Conservation (phyloP, 2,329 filamentous ascomycete species). For the Cylindrodendrum hubeiense region DNA sequence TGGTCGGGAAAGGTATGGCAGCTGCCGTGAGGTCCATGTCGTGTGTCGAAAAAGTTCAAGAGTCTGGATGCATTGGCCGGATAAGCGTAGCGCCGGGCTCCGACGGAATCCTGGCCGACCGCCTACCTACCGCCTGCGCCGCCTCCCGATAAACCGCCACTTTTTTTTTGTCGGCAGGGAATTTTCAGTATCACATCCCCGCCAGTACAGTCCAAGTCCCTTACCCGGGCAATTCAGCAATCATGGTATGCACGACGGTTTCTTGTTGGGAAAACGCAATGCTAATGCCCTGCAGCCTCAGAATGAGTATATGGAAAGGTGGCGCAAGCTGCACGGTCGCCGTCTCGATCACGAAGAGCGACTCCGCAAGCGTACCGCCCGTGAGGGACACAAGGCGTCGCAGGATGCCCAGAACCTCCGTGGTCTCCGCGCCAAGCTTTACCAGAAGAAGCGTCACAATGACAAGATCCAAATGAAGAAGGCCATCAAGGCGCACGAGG, state of each 20-base stretch:
- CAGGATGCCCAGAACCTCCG: conserved; percentile 94
- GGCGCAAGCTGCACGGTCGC: conserved; percentile 67
- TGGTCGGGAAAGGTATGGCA: conserved; percentile 28
- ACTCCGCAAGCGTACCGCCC: conserved; percentile 84
- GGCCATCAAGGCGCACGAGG: conserved; percentile 93
- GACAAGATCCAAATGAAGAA: conserved; percentile 99
- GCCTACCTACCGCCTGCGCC: conserved; percentile 16
- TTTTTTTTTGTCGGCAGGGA: conserved; percentile 45
- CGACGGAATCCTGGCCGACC: conserved; percentile 30
- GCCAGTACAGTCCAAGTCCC: conserved; percentile 37
- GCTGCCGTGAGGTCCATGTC: conserved; percentile 33
- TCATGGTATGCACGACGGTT: conserved; percentile 47
- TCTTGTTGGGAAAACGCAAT: neutral
- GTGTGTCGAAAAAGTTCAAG: conserved; percentile 45
- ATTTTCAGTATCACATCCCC: conserved; percentile 44
- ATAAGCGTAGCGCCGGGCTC: conserved; percentile 51
- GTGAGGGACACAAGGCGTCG: conserved; percentile 89
- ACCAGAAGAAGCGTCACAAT: conserved; percentile 92
- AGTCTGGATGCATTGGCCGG: conserved; percentile 37
- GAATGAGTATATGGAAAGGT: conserved; percentile 84
- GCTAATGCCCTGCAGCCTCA: conserved; percentile 71
- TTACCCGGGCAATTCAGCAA: conserved; percentile 43
- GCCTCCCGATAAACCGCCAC: conserved; percentile 44
- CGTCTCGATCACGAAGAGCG: conserved; percentile 87
- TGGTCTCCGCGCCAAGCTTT: conserved; percentile 91